A percentile compares a stretch with the other conserved stretches of the same genome.
Conservation (phyloP, 1,139 yeast genomes). For the Debaryomyces fabryi region DNA sequence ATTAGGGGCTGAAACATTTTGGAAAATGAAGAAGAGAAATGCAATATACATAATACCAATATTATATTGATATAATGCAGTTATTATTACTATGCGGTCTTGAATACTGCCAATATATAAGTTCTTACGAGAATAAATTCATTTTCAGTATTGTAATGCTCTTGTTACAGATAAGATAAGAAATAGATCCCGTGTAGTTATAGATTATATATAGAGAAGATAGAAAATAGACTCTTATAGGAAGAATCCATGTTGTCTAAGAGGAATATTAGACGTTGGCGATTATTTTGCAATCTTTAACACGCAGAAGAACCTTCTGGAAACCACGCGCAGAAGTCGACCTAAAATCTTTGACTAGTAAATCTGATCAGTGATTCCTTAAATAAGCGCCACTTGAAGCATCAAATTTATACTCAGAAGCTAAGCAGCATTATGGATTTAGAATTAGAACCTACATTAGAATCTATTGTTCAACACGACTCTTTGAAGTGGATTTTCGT, state of each 20-base stretch:
- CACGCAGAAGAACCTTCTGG: conserved; percentile 6
- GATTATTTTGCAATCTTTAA: background rate
- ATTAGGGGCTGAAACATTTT: no score
- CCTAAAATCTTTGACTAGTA: background rate
- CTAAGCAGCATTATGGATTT: conserved; percentile 36
- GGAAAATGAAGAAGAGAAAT: no score
- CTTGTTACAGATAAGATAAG: background rate
- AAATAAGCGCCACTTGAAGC: background rate
- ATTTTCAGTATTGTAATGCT: background rate
- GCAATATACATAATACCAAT: no score
- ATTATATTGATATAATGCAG: no score
- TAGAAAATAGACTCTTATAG: background rate
- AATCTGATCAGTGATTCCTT: background rate
- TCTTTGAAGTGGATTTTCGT: conserved; percentile 94
- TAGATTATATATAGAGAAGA: background rate
- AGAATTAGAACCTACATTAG: conserved; percentile 66
- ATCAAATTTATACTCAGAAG: background rate
- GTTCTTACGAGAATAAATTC: background rate
- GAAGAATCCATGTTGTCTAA: background rate
- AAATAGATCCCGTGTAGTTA: background rate
- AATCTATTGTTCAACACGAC: conserved; percentile 63
- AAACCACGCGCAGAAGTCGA: conserved; percentile 3
- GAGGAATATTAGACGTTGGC: background rate
- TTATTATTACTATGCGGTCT: no score
- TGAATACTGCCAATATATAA: no score